Evolutionary conservation across 2,329 filamentous ascomycete species (phyloP).

Genomic region (Mycosphaerella sp.): DNA sequence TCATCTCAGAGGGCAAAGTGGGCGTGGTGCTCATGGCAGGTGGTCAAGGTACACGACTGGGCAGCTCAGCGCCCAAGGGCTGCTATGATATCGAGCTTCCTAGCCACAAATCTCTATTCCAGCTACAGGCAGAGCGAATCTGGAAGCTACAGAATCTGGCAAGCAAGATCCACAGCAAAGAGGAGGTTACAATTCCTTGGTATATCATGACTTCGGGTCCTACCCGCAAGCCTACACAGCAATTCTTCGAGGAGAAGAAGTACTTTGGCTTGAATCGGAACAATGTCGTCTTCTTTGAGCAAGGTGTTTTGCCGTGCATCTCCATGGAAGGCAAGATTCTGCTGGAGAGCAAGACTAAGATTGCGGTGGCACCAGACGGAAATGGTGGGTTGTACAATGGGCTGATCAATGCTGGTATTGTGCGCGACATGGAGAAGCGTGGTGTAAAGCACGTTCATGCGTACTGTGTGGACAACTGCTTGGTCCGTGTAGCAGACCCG

Average conservation of each 20-base stretch:
- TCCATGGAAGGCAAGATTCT: slow-evolving; percentile 97
- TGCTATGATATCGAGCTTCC: slow-evolving; percentile 96
- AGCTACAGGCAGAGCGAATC: slow-evolving; percentile 95
- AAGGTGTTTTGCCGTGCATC: slow-evolving; percentile 93
- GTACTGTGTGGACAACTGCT: slow-evolving; percentile 98
- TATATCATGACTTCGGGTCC: slow-evolving; percentile 99
- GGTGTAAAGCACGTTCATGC: slow-evolving; percentile 93
- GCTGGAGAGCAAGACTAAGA: slow-evolving; percentile 79
- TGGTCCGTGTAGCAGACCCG: slow-evolving; percentile 97
- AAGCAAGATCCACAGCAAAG: slow-evolving; percentile 58
- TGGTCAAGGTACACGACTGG: slow-evolving; percentile 89
- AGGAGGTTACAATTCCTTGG: slow-evolving; percentile 72
- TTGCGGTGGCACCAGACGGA: slow-evolving; percentile 92
- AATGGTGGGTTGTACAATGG: slow-evolving; percentile 97
- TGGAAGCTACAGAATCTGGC: slow-evolving; percentile 77
- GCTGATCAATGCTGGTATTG: slow-evolving; percentile 69
- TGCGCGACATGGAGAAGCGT: slow-evolving; percentile 80
- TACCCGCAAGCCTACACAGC: slow-evolving; percentile 82
- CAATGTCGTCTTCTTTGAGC: slow-evolving; percentile 90
- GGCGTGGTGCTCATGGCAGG: slow-evolving; percentile 94
- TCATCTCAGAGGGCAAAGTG: slow-evolving; percentile 63
- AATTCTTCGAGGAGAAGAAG: slow-evolving; percentile 81
- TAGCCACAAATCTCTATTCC: slow-evolving; percentile 90
- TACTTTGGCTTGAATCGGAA: slow-evolving; percentile 84
- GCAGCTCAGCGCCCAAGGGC: slow-evolving; percentile 92